Evolutionary conservation across 2,329 filamentous ascomycete species (phyloP).

Genomic region (Pseudocercospora eumusae): DNA sequence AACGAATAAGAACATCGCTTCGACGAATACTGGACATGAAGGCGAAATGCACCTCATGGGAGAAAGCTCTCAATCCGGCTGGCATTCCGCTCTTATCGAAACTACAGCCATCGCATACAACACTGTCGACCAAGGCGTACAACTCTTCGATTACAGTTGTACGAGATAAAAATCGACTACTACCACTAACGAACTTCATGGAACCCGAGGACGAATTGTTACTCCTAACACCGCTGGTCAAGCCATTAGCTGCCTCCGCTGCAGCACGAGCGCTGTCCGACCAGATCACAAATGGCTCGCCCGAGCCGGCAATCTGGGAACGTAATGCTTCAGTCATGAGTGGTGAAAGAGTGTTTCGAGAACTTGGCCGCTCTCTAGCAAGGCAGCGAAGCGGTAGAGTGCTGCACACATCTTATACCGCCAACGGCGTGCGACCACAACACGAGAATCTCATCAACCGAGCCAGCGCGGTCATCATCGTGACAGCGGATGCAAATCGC

Average conservation of each 20-base stretch:
- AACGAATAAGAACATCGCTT: constrained; percentile 78
- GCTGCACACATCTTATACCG: constrained; percentile 91
- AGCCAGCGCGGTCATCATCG: constrained; percentile 82
- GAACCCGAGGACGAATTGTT: constrained; percentile 86
- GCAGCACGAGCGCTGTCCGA: constrained; percentile 71
- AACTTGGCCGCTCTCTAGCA: constrained; percentile 84
- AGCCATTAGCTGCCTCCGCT: constrained; percentile 86
- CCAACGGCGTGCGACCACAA: constrained; percentile 86
- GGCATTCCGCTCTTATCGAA: constrained; percentile 75
- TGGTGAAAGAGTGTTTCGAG: constrained; percentile 87
- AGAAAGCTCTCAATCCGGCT: constrained; percentile 82
- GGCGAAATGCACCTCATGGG: constrained; percentile 82
- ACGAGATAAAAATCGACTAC: constrained; percentile 78
- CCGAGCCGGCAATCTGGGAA: constrained; percentile 59
- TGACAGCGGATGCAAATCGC: constrained; percentile 90
- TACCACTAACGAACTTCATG: constrained; percentile 80
- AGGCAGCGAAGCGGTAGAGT: constrained; percentile 82
- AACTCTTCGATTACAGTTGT: constrained; percentile 92
- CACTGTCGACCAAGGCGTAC: constrained; percentile 81
- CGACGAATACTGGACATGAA: constrained; percentile 79
- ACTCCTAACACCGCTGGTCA: constrained; percentile 83
- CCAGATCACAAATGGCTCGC: constrained; percentile 58
- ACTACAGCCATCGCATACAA: constrained; percentile 78
- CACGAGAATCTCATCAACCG: constrained; percentile 91
- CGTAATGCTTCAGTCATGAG: constrained; percentile 72